These are phyloP conservation scores for Geotrichum ghanense DNA, from an alignment of 805 yeast species.

Conservation along the genomic window DNA sequence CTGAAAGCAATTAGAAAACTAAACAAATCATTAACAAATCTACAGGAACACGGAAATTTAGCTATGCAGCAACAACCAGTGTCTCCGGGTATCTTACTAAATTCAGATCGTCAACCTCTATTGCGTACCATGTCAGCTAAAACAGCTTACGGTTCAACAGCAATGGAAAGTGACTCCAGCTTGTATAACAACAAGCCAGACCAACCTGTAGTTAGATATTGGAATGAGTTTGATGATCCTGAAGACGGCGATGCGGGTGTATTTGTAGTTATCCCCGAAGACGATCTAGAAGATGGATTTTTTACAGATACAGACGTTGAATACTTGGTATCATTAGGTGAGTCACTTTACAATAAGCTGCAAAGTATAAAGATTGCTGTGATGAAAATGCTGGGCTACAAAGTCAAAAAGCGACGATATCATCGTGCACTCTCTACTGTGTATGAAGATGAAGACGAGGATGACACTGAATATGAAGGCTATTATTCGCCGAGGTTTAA, in stretches of 20 bases:
- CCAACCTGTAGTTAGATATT: conserved; percentile 32
- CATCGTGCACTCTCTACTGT: conserved; percentile 6
- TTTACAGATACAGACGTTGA: conserved; percentile 23
- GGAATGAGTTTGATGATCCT: conserved; percentile 61
- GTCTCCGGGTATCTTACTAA: conserved; percentile 13
- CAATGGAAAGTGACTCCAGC: conserved; percentile 3
- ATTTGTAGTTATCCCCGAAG: conserved; percentile 27
- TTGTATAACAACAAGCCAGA: conserved; percentile 2
- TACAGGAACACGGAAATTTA: neutral
- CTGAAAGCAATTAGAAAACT: neutral
- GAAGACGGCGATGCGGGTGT: conserved; percentile 34
- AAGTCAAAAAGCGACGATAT: conserved; percentile 6
- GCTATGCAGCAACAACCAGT: neutral
- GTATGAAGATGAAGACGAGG: conserved; percentile 13
- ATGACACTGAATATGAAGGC: conserved; percentile 10
- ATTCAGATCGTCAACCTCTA: conserved; percentile 8
- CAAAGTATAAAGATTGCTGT: conserved; percentile 2
- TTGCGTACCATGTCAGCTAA: conserved; percentile 3
- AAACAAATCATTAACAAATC: neutral
- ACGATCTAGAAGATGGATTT: conserved; percentile 20
- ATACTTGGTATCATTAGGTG: conserved; percentile 21
- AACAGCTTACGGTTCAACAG: neutral
- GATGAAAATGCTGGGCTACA: conserved; percentile 7
- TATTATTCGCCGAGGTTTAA: conserved; percentile 5
- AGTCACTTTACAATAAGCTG: conserved; percentile 16